Percentiles rank a stretch among this genome's conserved stretches.
Conservation (phyloP, 2,329 filamentous ascomycete genomes). For the Fusarium protoensiforme region DNA sequence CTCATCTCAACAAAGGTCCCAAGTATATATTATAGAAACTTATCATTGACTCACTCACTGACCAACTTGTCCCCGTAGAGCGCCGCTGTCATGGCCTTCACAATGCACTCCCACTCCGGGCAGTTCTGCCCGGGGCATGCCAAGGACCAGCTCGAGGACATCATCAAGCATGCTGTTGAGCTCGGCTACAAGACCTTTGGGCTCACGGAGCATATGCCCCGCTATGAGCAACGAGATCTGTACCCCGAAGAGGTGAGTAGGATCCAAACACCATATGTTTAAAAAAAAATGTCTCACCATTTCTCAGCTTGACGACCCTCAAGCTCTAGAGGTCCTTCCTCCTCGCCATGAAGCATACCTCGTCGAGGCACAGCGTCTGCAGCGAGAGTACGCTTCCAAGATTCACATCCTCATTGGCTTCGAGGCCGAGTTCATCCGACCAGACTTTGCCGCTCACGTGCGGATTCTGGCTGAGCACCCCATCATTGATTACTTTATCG, state of each 20-base stretch:
- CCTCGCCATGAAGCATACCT: conserved; percentile 78
- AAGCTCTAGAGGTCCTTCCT: conserved; percentile 60
- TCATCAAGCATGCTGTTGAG: conserved; percentile 81
- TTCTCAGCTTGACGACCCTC: conserved; percentile 60
- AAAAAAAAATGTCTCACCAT: conserved; percentile 13
- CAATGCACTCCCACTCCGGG: conserved; percentile 97
- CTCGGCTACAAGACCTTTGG: conserved; percentile 85
- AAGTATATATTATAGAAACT: background rate
- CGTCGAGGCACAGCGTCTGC: conserved; percentile 78
- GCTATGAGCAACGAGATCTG: conserved; percentile 76
- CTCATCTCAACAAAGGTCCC: background rate
- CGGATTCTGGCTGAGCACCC: conserved; percentile 68
- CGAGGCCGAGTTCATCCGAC: conserved; percentile 91
- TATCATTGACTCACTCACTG: background rate
- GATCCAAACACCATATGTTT: background rate
- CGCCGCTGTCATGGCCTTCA: conserved; percentile 81
- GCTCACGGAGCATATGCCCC: conserved; percentile 95
- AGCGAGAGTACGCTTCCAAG: conserved; percentile 72
- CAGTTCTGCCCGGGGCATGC: conserved; percentile 96
- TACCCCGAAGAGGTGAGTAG: conserved; percentile 86
- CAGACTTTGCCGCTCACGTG: conserved; percentile 69
- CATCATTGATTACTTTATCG: conserved; percentile 88
- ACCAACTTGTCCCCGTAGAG: background rate
- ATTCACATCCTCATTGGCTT: conserved; percentile 90
- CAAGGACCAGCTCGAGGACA: conserved; percentile 83